Base-by-base conservation (phyloP, 225 moss, liverwort and hornwort genomes). In the Rhytidiadelphus loreus region DNA sequence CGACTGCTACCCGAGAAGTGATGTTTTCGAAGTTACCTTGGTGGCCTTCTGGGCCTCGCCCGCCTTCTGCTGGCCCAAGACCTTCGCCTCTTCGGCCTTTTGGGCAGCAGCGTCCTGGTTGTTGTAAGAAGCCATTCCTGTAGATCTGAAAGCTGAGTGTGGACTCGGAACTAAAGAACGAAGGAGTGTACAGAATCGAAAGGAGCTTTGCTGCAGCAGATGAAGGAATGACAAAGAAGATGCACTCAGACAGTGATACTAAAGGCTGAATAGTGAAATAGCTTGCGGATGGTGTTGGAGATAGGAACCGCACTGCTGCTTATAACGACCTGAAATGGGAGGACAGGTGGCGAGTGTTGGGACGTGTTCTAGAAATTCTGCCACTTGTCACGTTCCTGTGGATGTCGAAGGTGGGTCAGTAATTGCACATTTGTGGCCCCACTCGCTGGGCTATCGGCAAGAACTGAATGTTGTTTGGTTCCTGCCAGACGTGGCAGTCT, bases 281-380 rank as follows among this genome's bases (percentile, higher is more conserved):
- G 28, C 6, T 77, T n/a, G 56, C 2, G 1, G 25, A 56, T 56
- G 20, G 0, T 19, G 18, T 0, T 4, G 1, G 0, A 0, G 0
- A 0, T 0, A 0, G 17, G 50, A 3, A 24, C 37, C 41, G 17
- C 63, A 10, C 16, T 56, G 43, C 80, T 32, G 6, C 4, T 71
- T 82, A 72, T 82, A 73, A 41, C 0, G 60, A 9, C 81, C 3
- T 12, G 46, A 61, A n/a, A 61, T 4, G 2, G 41, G 11, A 5
- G 73, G 73, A 73, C 72, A 82, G 39, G 87, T 87, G 82, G 61
- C 62, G 61, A 53, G 87, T 62, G 52, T 6, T 8, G 17, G 53
- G 50, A 9, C 11, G 17, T 23, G 61, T 52, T 60, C 35, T 3
- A 3, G 16, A 3, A 25, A 13, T 7, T 4, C 23, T 16, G 87